These are phyloP conservation scores for Trichoderma sp. DNA, from an alignment of 2,329 filamentous ascomycete genomes.

Conservation along the genomic window DNA sequence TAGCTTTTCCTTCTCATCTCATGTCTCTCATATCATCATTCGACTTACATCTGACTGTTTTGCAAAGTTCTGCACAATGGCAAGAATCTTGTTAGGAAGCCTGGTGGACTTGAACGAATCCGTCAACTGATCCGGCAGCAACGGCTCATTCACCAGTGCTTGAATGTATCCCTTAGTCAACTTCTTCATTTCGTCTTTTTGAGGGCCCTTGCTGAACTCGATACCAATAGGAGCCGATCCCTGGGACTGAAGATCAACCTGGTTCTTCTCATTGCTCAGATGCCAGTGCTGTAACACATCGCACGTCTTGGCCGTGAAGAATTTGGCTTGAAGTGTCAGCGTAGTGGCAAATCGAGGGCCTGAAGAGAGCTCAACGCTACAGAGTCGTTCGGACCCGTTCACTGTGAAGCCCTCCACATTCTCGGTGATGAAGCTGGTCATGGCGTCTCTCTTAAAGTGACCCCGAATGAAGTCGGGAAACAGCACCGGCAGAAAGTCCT, in stretches of 20 bases:
- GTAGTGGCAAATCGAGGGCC: constrained; percentile 48
- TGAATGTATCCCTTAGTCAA: constrained; percentile 52
- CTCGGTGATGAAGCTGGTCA: constrained; percentile 50
- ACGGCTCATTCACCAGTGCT: constrained; percentile 50
- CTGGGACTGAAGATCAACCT: constrained; percentile 45
- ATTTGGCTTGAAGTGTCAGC: constrained; percentile 52
- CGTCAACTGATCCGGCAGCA: constrained; percentile 54
- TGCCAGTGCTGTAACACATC: constrained; percentile 57
- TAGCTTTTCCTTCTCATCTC: neutral
- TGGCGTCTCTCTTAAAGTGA: constrained; percentile 54
- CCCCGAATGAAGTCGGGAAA: constrained; percentile 55
- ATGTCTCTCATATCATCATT: neutral
- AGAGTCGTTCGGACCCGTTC: constrained; percentile 44
- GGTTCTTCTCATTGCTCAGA: constrained; percentile 40
- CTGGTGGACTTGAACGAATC: constrained; percentile 47
- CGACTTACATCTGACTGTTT: constrained; percentile 47
- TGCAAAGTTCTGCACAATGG: constrained; percentile 52
- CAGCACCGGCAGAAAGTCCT: constrained; percentile 54
- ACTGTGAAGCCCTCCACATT: constrained; percentile 50
- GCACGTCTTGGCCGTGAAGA: constrained; percentile 52
- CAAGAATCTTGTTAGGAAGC: constrained; percentile 50
- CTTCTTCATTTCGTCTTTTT: constrained; percentile 50
- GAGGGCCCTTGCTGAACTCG: constrained; percentile 45
- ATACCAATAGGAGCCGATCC: constrained; percentile 54
- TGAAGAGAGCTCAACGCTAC: constrained; percentile 51